These are phyloP conservation scores for Hanseniaspora gamundiae DNA, from an alignment of 1,139 yeast genomes.

Conservation along the genomic window DNA sequence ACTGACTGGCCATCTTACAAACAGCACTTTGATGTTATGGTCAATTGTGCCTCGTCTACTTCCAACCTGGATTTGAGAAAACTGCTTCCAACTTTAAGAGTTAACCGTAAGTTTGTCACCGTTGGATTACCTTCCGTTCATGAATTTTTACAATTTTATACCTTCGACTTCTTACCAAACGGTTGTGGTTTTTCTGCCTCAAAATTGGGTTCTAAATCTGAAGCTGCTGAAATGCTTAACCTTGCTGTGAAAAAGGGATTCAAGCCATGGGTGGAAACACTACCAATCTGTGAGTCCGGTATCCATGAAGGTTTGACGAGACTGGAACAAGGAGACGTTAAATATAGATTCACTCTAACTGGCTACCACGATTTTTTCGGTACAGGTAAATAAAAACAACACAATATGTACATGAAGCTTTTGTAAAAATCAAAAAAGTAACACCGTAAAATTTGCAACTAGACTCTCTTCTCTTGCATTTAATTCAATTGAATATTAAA, in stretches of 20 bases:
- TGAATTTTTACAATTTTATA: constrained; percentile 31
- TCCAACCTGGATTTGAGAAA: constrained; percentile 28
- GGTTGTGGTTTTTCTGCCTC: constrained; percentile 37
- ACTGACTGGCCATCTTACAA: constrained; percentile 29
- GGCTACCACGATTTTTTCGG: constrained; percentile 25
- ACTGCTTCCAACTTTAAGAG: constrained; percentile 28
- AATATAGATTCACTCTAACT: constrained; percentile 51
- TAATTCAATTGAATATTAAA: too few species aligned
- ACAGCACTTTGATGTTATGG: constrained; percentile 34
- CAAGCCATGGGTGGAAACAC: constrained; percentile 48
- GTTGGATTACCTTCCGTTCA: constrained; percentile 42
- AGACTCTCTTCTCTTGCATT: too few species aligned
- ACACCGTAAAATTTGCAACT: too few species aligned
- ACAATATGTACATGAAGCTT: neutral
- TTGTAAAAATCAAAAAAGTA: too few species aligned
- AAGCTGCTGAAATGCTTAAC: constrained; percentile 42
- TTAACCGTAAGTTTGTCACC: constrained; percentile 39
- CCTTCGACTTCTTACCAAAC: constrained; percentile 33
- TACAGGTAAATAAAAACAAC: constrained; percentile 12
- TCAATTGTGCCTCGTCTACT: constrained; percentile 41
- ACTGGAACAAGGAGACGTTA: constrained; percentile 42
- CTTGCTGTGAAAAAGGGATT: constrained; percentile 40
- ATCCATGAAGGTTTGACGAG: constrained; percentile 40
- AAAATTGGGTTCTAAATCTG: constrained; percentile 40
- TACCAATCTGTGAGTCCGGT: constrained; percentile 40